phyloP scores from a whole-genome alignment of 768 basidiomycete species.

The Kwoniella newhampshirensis region DNA sequence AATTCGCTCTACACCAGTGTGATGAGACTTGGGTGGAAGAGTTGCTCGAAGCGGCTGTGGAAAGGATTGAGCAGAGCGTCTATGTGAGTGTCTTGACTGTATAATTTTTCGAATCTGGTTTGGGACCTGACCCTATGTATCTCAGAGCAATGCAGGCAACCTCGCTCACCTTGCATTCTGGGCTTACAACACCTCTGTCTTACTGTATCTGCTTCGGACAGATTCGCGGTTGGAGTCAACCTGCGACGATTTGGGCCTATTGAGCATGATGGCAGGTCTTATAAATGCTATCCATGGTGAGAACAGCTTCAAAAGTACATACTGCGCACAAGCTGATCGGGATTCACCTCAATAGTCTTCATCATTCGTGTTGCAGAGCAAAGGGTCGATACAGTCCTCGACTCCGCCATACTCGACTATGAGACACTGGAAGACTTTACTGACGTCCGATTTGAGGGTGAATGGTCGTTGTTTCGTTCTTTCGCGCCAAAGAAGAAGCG shows the following conservation, averaged over 20 bases:
- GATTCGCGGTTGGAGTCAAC: conserved; percentile 60
- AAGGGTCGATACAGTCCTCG: conserved; percentile 80
- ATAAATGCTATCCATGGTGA: conserved; percentile 91
- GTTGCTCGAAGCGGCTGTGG: conserved; percentile 83
- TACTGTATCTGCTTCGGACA: conserved; percentile 74
- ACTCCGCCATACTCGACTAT: conserved; percentile 77
- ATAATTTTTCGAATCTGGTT: background rate
- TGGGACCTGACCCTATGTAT: conserved; percentile 3
- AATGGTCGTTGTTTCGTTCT: conserved; percentile 65
- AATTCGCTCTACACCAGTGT: conserved; percentile 69
- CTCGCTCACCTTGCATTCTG: conserved; percentile 85
- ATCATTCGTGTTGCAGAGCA: conserved; percentile 89
- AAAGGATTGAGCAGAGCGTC: conserved; percentile 85
- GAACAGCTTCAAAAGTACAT: conserved; percentile 55
- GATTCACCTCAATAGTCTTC: conserved; percentile 64
- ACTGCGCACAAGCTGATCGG: conserved; percentile 55
- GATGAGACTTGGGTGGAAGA: conserved; percentile 91
- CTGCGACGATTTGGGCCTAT: conserved; percentile 79
- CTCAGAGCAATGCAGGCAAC: conserved; percentile 77
- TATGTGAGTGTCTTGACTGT: conserved; percentile 64
- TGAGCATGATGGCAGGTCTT: conserved; percentile 84
- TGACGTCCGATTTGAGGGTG: conserved; percentile 86
- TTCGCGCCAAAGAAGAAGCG: conserved; percentile 52
- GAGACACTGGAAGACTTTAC: conserved; percentile 72
- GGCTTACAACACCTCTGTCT: conserved; percentile 85